These are phyloP conservation scores for Venturia asperata DNA, from an alignment of 2,329 filamentous ascomycete genomes.

Conservation along the genomic window DNA sequence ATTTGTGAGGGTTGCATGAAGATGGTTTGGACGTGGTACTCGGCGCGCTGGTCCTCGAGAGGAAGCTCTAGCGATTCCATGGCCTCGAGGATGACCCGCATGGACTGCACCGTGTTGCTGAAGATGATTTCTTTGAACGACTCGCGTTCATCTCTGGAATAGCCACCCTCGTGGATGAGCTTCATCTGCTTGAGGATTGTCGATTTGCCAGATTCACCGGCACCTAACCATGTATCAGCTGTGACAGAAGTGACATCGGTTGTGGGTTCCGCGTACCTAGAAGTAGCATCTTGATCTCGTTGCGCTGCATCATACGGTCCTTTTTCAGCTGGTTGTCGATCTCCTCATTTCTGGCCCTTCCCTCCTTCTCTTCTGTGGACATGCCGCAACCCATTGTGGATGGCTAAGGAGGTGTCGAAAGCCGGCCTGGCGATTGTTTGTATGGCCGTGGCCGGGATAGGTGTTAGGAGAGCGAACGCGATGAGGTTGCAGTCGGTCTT, in stretches of 20 bases:
- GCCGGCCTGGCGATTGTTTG: neutral
- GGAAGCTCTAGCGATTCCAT: constrained; percentile 69
- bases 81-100: constrained; percentile 63
- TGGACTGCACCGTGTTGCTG: constrained; percentile 63
- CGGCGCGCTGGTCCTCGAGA: constrained; percentile 82
- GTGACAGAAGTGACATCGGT: neutral
- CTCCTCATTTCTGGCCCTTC: constrained; percentile 99
- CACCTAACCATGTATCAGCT: constrained; percentile 51
- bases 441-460: constrained; percentile 7
- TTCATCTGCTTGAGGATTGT: constrained; percentile 98
- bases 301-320: constrained; percentile 97
- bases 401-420: constrained; percentile 24
- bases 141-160: constrained; percentile 79
- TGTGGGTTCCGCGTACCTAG: constrained; percentile 60
- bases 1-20: constrained; percentile 98
- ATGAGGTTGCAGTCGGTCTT: neutral
- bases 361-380: constrained; percentile 99
- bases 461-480: neutral
- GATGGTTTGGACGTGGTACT: constrained; percentile 96
- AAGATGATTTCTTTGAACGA: constrained; percentile 67
- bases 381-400: constrained; percentile 97
- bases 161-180: constrained; percentile 97
- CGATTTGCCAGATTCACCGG: constrained; percentile 95
- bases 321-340: constrained; percentile 99
- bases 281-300: constrained; percentile 99